These are phyloP conservation scores for Coemansia sp. DNA, from an alignment of 192 early-diverging fungal species.

Conservation along the genomic window DNA sequence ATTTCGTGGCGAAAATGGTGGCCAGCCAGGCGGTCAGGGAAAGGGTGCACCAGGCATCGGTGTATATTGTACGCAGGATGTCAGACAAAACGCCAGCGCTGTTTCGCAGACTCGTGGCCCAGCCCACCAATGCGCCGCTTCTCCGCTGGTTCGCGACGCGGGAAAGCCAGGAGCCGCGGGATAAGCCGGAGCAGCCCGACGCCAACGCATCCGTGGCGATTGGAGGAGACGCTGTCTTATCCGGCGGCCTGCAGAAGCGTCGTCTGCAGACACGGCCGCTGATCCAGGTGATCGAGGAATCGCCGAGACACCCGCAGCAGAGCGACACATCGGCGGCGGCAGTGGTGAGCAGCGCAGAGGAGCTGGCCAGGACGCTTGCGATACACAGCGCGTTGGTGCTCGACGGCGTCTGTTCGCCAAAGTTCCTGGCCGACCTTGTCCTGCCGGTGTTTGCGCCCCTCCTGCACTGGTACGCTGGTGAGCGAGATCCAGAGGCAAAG, in stretches of 20 bases:
- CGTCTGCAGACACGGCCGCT: slow-evolving; percentile 1
- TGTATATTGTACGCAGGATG: slow-evolving; percentile 21
- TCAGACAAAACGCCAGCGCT: slow-evolving; percentile 12
- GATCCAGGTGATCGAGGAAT: slow-evolving; percentile 21
- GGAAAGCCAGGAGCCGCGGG: too few species aligned
- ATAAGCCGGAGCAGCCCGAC: too few species aligned
- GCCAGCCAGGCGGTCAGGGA: slow-evolving; percentile 10
- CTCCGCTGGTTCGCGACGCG: slow-evolving; percentile 33
- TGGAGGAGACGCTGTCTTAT: too few species aligned
- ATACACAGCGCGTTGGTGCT: slow-evolving; percentile 58
- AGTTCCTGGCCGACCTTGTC: slow-evolving; percentile 58
- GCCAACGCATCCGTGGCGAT: too few species aligned
- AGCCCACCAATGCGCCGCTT: slow-evolving; percentile 44
- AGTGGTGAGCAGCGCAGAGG: slow-evolving; percentile 40
- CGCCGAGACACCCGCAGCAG: not conserved
- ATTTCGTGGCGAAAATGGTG: slow-evolving; percentile 8
- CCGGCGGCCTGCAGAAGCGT: too few species aligned
- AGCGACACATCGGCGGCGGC: too few species aligned
- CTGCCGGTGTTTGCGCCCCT: slow-evolving; percentile 54
- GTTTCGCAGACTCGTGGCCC: slow-evolving; percentile 50
- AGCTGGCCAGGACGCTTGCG: slow-evolving; percentile 47
- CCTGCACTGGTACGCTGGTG: slow-evolving; percentile 59
- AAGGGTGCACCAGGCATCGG: slow-evolving; percentile 17
- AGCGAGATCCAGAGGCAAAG: slow-evolving; percentile 20
- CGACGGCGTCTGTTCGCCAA: slow-evolving; percentile 59